Conservation (phyloP, 495 filamentous ascomycete species). For the Aspergillus indologenus region DNA sequence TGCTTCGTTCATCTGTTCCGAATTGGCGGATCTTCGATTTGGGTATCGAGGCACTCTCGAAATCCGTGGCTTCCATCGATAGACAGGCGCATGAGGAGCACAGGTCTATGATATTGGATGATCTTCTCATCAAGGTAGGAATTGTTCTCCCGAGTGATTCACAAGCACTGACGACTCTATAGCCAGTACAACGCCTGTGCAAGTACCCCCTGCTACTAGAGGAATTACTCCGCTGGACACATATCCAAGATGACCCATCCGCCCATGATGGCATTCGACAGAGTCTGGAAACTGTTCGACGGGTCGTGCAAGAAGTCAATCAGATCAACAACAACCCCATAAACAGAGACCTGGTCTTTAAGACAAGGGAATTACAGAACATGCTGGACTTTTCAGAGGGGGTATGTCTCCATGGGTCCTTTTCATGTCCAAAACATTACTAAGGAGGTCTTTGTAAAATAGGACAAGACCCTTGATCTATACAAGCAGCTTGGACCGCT, state of each 20-base stretch:
- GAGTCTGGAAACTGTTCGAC: constrained; percentile 66
- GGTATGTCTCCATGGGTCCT: constrained; percentile 40
- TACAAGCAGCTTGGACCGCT: constrained; percentile 80
- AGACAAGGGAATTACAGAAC: constrained; percentile 53
- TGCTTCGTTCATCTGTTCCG: constrained; percentile 63
- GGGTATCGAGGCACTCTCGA: constrained; percentile 82
- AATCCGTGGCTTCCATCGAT: constrained; percentile 69
- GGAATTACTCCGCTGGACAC: constrained; percentile 77
- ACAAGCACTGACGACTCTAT: constrained; percentile 15
- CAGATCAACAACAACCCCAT: constrained; percentile 55
- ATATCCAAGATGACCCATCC: constrained; percentile 76
- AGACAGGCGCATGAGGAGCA: constrained; percentile 58
- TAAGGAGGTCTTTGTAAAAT: constrained; percentile 17
- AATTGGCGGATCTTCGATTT: constrained; percentile 80
- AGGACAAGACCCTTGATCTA: constrained; percentile 42
- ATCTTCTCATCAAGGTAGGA: constrained; percentile 85
- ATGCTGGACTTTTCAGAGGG: constrained; percentile 65
- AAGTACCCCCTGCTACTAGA: constrained; percentile 87
- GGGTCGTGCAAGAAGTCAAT: constrained; percentile 73
- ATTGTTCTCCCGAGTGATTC: not conserved
- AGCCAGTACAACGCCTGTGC: constrained; percentile 94
- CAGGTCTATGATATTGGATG: constrained; percentile 74
- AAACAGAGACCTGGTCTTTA: constrained; percentile 42
- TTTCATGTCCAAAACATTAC: not conserved
- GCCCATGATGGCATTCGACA: constrained; percentile 76